These are phyloP conservation scores for Neophaeococcomyces mojaviensis DNA, from an alignment of 2,329 filamentous ascomycete genomes.

Conservation along the genomic window DNA sequence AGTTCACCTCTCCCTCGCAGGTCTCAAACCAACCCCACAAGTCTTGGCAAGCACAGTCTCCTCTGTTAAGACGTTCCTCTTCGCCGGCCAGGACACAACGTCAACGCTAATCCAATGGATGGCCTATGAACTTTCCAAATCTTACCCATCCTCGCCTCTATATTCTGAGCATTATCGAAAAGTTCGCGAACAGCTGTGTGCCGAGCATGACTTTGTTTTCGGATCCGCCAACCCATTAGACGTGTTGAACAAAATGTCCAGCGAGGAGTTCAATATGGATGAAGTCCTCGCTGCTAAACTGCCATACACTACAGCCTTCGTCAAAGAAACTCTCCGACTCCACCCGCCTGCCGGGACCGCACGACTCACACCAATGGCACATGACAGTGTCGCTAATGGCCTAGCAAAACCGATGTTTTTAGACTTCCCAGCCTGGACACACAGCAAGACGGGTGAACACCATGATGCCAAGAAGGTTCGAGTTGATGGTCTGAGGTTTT, in stretches of 20 bases:
- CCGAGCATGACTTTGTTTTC: slow-evolving; percentile 48
- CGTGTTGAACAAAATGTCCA: slow-evolving; percentile 12
- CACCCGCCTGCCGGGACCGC: slow-evolving; percentile 23
- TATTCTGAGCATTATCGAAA: slow-evolving; percentile 20
- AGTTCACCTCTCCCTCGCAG: slow-evolving; percentile 13
- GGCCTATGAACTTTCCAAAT: slow-evolving; percentile 17
- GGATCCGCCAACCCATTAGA: slow-evolving; percentile 30
- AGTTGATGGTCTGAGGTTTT: slow-evolving; percentile 19
- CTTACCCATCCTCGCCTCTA: slow-evolving; percentile 8
- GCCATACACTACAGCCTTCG: slow-evolving; percentile 39
- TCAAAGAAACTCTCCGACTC: slow-evolving; percentile 33
- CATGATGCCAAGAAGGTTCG: slow-evolving; percentile 10
- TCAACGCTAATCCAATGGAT: slow-evolving; percentile 22
- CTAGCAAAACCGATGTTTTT: slow-evolving; percentile 47
- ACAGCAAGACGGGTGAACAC: slow-evolving; percentile 12
- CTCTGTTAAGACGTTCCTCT: slow-evolving; percentile 20
- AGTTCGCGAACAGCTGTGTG: slow-evolving; percentile 31
- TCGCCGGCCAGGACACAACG: slow-evolving; percentile 21
- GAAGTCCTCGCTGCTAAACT: slow-evolving; percentile 43
- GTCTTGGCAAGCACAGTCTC: slow-evolving; percentile 16
- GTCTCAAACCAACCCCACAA: slow-evolving; percentile 11
- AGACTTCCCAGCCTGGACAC: slow-evolving; percentile 37
- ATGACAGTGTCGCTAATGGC: slow-evolving; percentile 47
- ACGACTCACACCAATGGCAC: slow-evolving; percentile 30
- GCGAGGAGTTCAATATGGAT: slow-evolving; percentile 26